Evolutionary conservation across 2,329 filamentous ascomycete genomes (phyloP), one percentile per base, ranked within the genome.

Genomic region (Stylonectria norvegica): DNA sequence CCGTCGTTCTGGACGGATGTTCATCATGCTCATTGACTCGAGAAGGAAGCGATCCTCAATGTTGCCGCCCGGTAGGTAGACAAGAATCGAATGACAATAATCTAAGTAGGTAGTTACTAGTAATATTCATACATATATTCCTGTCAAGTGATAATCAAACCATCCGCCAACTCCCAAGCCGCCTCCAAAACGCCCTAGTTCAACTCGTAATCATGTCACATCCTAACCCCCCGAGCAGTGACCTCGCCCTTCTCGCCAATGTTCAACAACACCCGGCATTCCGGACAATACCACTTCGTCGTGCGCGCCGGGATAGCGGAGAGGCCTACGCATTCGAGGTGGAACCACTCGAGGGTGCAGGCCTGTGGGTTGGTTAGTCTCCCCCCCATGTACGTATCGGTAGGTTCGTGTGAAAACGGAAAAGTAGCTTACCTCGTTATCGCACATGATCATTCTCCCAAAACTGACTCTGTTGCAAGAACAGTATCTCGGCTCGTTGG

Each of bases 291-390:
- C 87, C 87, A 93, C 63, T 89, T 89, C 3, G 83, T 83, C 20
- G 84, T 85, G 14, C 85, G 73, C 3, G 81, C 76, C 9, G 86
- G 86, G 43, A 86, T 78, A 17, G 81, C 73, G 9, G 73, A 70
- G 22, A 93, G 69, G 5, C 75, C 81, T 5, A 93, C 84, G 56
- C 87, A 93, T 48, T 81, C 79, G 28, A 93, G 73, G 59, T 93
- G 87, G 61, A 91, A 93, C 87, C 87, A 93, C 63, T 91, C 86
- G 48, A 81, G 80, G 53, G 87, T 82, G 66, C 87, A 93, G 65
- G 85, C 69, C 68, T 75, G 56, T 49, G 14, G 25, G n/a, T 19
- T 19, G 15, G 38, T 55, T 48, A 57, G 53, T 42, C 42, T 38
- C 18, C 20, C 42, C 25, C 47, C 30, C 28, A 36, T 34, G 18